Base-by-base conservation (phyloP, 805 yeast genomes). In the Candida montana region DNA sequence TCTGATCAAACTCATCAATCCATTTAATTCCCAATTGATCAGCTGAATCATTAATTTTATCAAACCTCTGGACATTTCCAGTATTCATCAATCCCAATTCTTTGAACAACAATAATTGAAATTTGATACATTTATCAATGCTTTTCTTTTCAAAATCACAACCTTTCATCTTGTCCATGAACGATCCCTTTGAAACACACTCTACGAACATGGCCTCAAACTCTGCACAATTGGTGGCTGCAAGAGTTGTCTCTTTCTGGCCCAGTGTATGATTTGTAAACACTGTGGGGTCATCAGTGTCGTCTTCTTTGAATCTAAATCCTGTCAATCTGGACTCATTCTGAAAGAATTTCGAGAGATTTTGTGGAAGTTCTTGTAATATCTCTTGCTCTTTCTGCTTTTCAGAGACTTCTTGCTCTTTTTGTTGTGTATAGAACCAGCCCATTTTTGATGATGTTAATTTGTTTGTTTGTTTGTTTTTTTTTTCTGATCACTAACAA, bases 201-300 rank as follows among this genome's bases (percentile, higher is more conserved):
- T 47, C 36, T 40, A 51, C 37, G 41, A 49, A 52, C 12, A 41
- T 47, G 3, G 42, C 26, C 19, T 52, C 52, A 33, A 40, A 45
- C 16, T 52, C 57, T 1, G 58, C 55, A 47, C 58, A 54, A 33
- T 52, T 51, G 2, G 45, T 33, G 10, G 43, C 40, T 4, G 46
- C 40, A 4, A 33, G 31, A 5, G 12, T 4, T 15, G 11, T n/a
- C 13, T 21, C 19, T 8, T 33, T 23, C 13, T 21, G 12, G 3
- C 7, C 19, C 13, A 9, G 28, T n/a, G 19, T 15, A 10, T 21
- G 26, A 9, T 5, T 10, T 5, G n/a, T 21, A n/a, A 33, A 33
- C 9, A 15, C 7, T 8, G 18, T 3, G 11, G 34, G 16, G 24
- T 26, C 15, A 19, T 33, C 27, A 8, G 10, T 21, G 9, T 38